Evolutionary conservation across 73 alveolate genomes (phyloP).

Genomic region (Paraurostyla sp.): DNA sequence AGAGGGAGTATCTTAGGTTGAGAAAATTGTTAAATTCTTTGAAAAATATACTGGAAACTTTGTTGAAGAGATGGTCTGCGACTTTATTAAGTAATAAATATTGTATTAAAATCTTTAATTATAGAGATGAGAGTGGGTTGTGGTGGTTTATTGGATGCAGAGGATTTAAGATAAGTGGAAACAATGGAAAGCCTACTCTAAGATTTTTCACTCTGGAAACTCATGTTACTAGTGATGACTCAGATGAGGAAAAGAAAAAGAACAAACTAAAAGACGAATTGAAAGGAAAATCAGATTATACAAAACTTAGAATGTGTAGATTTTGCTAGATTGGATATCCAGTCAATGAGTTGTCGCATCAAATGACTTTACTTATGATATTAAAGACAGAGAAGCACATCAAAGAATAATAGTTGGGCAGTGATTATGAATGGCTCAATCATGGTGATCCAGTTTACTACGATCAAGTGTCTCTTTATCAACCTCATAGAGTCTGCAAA

Average conservation of each 20-base stretch:
- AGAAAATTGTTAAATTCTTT: constrained; percentile 88
- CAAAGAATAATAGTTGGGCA: constrained; percentile 58
- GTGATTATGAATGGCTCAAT: constrained; percentile 78
- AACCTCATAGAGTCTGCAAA: constrained; percentile 84
- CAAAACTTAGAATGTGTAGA: constrained; percentile 79
- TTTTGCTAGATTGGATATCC: constrained; percentile 81
- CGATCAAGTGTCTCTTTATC: constrained; percentile 73
- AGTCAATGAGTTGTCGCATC: constrained; percentile 70
- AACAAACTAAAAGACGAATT: neutral
- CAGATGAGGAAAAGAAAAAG: constrained; percentile 72
- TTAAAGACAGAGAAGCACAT: constrained; percentile 82
- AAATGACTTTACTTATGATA: constrained; percentile 87
- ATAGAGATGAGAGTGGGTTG: constrained; percentile 78
- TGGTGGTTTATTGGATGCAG: constrained; percentile 83
- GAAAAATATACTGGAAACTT: constrained; percentile 84
- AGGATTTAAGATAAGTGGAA: constrained; percentile 64
- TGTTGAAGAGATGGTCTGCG: constrained; percentile 94
- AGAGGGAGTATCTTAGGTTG: constrained; percentile 87
- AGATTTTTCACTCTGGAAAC: constrained; percentile 48
- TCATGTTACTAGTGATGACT: constrained; percentile 29
- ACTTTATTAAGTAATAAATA: constrained; percentile 93
- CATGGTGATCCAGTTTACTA: constrained; percentile 77
- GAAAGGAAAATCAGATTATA: constrained; percentile 35
- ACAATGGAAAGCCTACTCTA: constrained; percentile 54
- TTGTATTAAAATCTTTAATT: constrained; percentile 89